Evolutionary conservation across 106 monocot species (phyloP).

Genomic region (Allium sativum): DNA sequence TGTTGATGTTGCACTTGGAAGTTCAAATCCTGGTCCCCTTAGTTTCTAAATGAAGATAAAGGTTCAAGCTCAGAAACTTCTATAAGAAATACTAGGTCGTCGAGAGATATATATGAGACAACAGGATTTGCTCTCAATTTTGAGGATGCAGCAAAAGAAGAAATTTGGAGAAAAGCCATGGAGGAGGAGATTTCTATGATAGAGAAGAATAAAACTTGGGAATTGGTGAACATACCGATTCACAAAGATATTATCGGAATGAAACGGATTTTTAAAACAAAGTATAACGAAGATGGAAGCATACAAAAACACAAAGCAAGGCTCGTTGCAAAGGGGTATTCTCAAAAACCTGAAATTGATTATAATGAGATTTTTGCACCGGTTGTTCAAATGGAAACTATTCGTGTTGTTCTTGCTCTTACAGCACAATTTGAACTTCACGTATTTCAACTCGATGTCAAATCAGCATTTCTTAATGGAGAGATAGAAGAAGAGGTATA

Average conservation of each 20-base stretch:
- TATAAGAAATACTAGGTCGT: no score
- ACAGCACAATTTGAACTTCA: background rate
- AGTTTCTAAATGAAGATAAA: no score
- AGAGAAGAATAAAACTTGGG: background rate
- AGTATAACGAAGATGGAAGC: background rate
- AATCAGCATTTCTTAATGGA: constrained; percentile 6
- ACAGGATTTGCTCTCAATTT: background rate
- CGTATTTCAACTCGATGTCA: background rate
- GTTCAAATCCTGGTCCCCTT: no score
- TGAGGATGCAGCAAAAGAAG: background rate
- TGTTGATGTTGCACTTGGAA: no score
- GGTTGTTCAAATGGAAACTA: background rate
- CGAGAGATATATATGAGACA: no score
- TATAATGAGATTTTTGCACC: background rate
- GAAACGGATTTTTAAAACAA: constrained; percentile 3
- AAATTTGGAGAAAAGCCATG: background rate
- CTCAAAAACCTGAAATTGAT: background rate
- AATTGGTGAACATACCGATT: background rate
- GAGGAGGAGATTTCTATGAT: background rate
- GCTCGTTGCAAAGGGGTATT: constrained; percentile 1
- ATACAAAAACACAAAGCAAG: constrained; percentile 1
- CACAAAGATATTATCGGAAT: background rate
- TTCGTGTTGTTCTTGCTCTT: background rate
- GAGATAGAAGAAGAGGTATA: constrained; percentile 1
- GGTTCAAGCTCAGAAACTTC: no score